phyloP scores from a whole-genome alignment of 768 basidiomycete species.

The Panaeolus cyanescens region DNA sequence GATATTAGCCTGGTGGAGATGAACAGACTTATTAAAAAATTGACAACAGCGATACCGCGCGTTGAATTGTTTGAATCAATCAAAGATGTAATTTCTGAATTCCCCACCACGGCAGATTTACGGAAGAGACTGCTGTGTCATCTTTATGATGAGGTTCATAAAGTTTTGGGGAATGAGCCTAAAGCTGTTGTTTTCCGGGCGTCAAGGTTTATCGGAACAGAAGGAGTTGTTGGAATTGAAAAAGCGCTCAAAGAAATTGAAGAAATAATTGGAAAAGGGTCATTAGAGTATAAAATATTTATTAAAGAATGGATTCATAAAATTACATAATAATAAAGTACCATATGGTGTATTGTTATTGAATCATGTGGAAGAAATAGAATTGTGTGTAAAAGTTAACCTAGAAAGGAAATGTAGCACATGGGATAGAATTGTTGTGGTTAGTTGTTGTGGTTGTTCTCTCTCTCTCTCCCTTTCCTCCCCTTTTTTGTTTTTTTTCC shows the following conservation, averaged over 20 bases:
- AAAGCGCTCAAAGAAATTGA: background rate
- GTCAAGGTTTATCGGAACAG: slow-evolving; percentile 28
- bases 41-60: slow-evolving; percentile 45
- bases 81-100: slow-evolving; percentile 36
- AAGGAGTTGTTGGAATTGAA: slow-evolving; percentile 16
- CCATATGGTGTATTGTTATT: slow-evolving; percentile 6
- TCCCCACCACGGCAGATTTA: slow-evolving; percentile 36
- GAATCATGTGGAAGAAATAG: slow-evolving; percentile 12
- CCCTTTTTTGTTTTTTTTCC: slow-evolving; percentile 19
- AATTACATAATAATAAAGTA: background rate
- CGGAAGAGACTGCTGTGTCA: slow-evolving; percentile 38
- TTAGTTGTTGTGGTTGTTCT: slow-evolving; percentile 17
- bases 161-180: slow-evolving; percentile 33
- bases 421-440: slow-evolving; percentile 19
- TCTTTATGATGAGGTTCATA: slow-evolving; percentile 36
- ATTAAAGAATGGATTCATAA: background rate
- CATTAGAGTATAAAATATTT: background rate
- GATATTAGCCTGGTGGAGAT: slow-evolving; percentile 4
- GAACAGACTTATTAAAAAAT: slow-evolving; percentile 13
- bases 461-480: slow-evolving; percentile 14
- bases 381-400: background rate
- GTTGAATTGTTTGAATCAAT: slow-evolving; percentile 43
- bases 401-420: slow-evolving; percentile 15
- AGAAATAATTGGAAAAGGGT: background rate
- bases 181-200: slow-evolving; percentile 38